Base-by-base conservation (phyloP, 768 basidiomycete species). In the Multifurca ochricompacta region DNA sequence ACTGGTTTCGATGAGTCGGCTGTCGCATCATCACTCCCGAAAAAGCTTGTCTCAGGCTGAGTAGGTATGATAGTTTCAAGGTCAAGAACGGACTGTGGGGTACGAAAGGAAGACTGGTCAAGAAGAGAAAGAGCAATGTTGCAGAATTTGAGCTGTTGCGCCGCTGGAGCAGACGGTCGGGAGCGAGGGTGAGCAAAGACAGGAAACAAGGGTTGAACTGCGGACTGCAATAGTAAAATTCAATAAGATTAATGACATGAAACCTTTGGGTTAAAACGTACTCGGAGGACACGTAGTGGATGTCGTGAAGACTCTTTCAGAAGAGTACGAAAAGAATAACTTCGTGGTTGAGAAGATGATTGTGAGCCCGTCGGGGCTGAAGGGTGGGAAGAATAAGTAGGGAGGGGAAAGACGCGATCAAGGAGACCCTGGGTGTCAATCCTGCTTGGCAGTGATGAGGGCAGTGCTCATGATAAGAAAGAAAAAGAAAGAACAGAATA, bases 141-240 rank as follows among this genome's bases (percentile, higher is more conserved):
- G 72, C 85, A 88, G 69, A 91, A 91, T 27, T 76, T 77, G 41
- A 78, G 77, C 61, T 90, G 88, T 59, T 87, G 81, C 4, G 77
- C 71, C 1, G 85, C 83, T 7, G 82, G 78, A 3, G 77, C 69
- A 10, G 85, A 83, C 1, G 78, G 73, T 2, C 72, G 74, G n/a
- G 83, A 77, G 41, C 87, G 80, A 4, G 81, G 80, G 47, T 80
- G 77, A 34, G 81, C 79, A 25, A 83, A 83, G 40, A 82, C 77
- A 6, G 88, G 88, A 47, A 79, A 70, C 36, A 91, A 78, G 54
- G 82, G 76, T 55, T 78, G 71, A 21, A 91, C 75, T 31, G 87
- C 85, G 52, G 80, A 71, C 79, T 83, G 62, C 51, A 37, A 34
- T 19, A 48, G 59, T 50, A 48, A 16, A 61, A 44, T 42, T 55